Conservation (phyloP, 2,329 filamentous ascomycete genomes). For the Elsinoe batatas region DNA sequence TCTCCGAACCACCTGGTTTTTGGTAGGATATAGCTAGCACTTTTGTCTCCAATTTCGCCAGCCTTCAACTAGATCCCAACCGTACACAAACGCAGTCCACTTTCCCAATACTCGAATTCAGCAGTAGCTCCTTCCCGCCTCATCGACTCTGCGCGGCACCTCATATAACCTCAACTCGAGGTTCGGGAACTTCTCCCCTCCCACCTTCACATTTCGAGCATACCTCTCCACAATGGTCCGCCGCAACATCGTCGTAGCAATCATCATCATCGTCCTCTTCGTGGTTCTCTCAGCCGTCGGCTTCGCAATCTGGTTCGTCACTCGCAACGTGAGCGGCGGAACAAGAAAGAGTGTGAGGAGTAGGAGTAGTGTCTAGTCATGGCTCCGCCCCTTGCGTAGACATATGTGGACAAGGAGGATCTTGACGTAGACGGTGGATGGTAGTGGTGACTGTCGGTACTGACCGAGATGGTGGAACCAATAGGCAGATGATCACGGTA, state of each 20-base stretch:
- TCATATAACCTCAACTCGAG: too few relatives aligned
- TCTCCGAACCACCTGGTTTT: conserved; percentile 4
- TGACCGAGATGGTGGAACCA: too few relatives aligned
- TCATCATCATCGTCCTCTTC: conserved; percentile 45
- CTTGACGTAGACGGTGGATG: too few relatives aligned
- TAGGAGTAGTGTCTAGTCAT: conserved; percentile 1
- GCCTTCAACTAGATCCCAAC: too few relatives aligned
- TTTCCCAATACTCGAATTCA: background rate
- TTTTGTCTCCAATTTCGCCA: too few relatives aligned
- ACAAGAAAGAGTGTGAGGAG: conserved; percentile 20
- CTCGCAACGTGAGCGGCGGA: conserved; percentile 20
- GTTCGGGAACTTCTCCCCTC: too few relatives aligned
- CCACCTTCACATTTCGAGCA: background rate
- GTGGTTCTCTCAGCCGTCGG: conserved; percentile 40
- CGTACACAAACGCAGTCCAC: background rate
- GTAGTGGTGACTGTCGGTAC: too few relatives aligned
- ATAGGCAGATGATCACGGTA: too few relatives aligned
- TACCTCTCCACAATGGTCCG: conserved; percentile 32
- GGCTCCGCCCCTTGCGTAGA: background rate
- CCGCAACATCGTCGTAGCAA: conserved; percentile 44
- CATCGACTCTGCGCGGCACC: background rate
- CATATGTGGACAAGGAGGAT: too few relatives aligned
- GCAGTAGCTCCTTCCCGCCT: background rate
- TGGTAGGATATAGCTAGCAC: background rate
- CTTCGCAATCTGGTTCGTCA: conserved; percentile 40